Conservation (phyloP, 495 filamentous ascomycete species). For the Extremus antarcticus region DNA sequence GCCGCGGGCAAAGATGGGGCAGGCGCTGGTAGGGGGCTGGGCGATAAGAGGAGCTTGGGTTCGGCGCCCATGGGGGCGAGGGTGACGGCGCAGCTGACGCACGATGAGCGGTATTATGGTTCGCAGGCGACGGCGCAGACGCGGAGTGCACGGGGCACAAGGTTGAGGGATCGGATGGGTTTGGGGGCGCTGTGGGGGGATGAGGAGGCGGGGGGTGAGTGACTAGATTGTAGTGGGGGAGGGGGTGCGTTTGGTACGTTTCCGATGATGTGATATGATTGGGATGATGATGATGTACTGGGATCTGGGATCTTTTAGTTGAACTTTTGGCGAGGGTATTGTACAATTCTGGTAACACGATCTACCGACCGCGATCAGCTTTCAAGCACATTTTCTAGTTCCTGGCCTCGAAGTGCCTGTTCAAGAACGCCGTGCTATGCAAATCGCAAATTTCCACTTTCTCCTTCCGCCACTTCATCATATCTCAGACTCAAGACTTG, state of each 20-base stretch:
- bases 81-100: slow-evolving; percentile 15
- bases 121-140: background rate
- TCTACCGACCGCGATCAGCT: too few relatives aligned
- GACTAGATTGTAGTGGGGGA: background rate
- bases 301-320: background rate
- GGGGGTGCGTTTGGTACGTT: background rate
- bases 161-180: slow-evolving; percentile 15
- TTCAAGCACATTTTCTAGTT: too few relatives aligned
- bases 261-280: background rate
- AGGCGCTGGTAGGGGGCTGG: background rate
- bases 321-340: background rate
- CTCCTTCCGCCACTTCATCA: too few relatives aligned
- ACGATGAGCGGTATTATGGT: slow-evolving; percentile 20
- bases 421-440: background rate
- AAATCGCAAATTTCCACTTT: background rate
- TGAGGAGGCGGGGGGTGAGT: slow-evolving; percentile 9
- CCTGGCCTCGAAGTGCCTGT: too few relatives aligned
- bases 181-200: slow-evolving; percentile 13
- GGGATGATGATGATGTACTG: too few relatives aligned
- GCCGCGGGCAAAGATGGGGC: too few relatives aligned
- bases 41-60: slow-evolving; percentile 5
- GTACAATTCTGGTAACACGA: too few relatives aligned
- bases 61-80: slow-evolving; percentile 18
- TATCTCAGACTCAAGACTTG: too few relatives aligned
- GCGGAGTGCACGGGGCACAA: background rate